Evolutionary conservation across 345 rosid species (phyloP).

Genomic region (Sonneratia alba): DNA sequence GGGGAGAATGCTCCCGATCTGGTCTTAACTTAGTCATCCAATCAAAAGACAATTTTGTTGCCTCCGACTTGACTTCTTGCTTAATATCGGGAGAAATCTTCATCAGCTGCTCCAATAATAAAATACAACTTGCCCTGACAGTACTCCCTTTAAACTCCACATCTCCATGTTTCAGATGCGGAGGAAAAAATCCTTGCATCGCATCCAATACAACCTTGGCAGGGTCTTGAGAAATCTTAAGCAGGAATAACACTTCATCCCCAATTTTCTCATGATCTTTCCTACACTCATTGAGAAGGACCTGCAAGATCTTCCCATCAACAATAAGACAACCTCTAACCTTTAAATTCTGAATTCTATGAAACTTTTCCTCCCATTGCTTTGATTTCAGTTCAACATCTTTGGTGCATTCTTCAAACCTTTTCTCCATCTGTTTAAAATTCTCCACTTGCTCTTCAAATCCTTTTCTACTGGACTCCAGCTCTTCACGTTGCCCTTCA

Average conservation of each 20-base stretch:
- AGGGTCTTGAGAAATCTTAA: conserved; percentile 34
- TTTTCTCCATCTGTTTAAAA: conserved; percentile 18
- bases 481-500: conserved; percentile 8
- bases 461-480: conserved; percentile 15
- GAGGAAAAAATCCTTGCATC: conserved; percentile 34
- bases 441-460: conserved; percentile 12
- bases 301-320: conserved; percentile 37
- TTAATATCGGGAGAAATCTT: conserved; percentile 24
- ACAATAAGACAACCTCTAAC: conserved; percentile 4
- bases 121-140: conserved; percentile 33
- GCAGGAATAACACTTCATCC: conserved; percentile 15
- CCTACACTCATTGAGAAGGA: conserved; percentile 36
- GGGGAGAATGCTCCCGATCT: conserved; percentile 20
- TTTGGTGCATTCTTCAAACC: conserved; percentile 1
- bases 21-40: conserved; percentile 33
- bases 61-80: conserved; percentile 27
- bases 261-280: conserved; percentile 21
- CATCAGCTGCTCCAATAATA: conserved; percentile 41
- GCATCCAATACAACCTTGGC: conserved; percentile 55
- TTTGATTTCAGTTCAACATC: conserved; percentile 24
- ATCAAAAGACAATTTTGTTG: conserved; percentile 23
- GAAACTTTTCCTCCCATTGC: conserved; percentile 12
- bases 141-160: conserved; percentile 19
- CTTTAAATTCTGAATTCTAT: background rate
- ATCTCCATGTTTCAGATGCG: conserved; percentile 21